Percentiles rank a stretch among this genome's conserved stretches.
phyloP scores from a whole-genome alignment of 352 stramenopile genomes.

The Phytophthora parvispora region DNA sequence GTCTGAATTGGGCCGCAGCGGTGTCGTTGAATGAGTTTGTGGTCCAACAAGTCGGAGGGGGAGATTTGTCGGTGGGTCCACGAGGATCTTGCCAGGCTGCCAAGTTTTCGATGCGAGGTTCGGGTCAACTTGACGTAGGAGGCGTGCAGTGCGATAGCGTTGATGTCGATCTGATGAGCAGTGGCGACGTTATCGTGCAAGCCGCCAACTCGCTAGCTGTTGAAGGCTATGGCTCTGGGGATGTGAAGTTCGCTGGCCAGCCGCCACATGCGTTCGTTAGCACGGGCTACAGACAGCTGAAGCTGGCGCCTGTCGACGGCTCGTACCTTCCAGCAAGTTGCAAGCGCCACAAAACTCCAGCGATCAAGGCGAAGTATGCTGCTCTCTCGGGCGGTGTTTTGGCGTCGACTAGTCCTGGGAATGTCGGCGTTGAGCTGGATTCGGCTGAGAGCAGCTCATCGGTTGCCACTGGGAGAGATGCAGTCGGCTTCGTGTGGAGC shows the following conservation, averaged over 20 bases:
- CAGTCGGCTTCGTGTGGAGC: conserved; percentile 5
- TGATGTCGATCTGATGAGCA: conserved; percentile 46
- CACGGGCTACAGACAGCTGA: conserved; percentile 9
- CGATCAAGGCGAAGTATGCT: conserved; percentile 25
- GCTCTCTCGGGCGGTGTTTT: conserved; percentile 9
- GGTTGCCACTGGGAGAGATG: neutral
- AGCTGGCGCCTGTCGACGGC: conserved; percentile 1
- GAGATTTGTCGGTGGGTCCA: conserved; percentile 21
- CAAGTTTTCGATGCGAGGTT: conserved; percentile 32
- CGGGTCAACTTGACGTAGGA: conserved; percentile 45
- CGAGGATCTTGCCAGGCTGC: conserved; percentile 13
- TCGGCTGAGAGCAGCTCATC: conserved; percentile 25
- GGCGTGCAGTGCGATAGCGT: conserved; percentile 46
- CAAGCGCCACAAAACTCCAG: conserved; percentile 21
- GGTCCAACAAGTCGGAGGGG: conserved; percentile 23
- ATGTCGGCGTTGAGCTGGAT: conserved; percentile 19
- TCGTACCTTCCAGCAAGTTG: conserved; percentile 19
- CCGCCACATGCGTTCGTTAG: conserved; percentile 14
- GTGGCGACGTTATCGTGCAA: conserved; percentile 50
- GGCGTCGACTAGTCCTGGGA: neutral
- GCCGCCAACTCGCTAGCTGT: conserved; percentile 29
- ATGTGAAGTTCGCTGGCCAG: conserved; percentile 20
- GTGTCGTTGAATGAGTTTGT: conserved; percentile 12
- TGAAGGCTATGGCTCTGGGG: conserved; percentile 16
- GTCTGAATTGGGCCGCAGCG: conserved; percentile 9